phyloP scores from a whole-genome alignment of 441 rosid species.

The Erodium texanum region DNA sequence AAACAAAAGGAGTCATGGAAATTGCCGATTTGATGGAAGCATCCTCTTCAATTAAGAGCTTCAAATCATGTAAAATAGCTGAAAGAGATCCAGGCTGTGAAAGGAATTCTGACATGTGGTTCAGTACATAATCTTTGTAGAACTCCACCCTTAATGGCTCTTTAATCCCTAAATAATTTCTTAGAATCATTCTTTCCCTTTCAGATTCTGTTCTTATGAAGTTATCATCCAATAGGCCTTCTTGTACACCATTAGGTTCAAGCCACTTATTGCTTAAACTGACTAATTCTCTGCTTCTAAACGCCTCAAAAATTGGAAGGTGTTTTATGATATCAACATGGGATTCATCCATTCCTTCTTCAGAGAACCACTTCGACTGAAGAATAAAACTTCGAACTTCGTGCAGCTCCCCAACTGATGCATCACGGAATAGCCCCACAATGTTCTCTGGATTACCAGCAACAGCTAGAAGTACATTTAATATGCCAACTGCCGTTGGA shows the following conservation, averaged over 20 bases:
- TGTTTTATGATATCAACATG: constrained; percentile 64
- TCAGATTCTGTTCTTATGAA: constrained; percentile 87
- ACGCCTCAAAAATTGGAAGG: constrained; percentile 89
- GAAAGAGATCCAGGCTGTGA: constrained; percentile 54
- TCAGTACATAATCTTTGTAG: constrained; percentile 73
- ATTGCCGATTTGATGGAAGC: constrained; percentile 49
- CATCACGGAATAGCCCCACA: constrained; percentile 49
- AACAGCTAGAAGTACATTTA: constrained; percentile 73
- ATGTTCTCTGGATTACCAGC: constrained; percentile 56
- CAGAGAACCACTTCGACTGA: constrained; percentile 93
- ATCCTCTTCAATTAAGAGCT: constrained; percentile 63
- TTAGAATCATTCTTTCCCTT: constrained; percentile 67
- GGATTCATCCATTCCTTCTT: constrained; percentile 56
- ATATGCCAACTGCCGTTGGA: constrained; percentile 79
- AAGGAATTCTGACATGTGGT: constrained; percentile 79
- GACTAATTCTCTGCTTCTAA: constrained; percentile 62
- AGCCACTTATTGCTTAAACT: constrained; percentile 74
- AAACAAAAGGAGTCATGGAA: constrained; percentile 67
- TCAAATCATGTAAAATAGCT: constrained; percentile 70
- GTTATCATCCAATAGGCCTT: constrained; percentile 77
- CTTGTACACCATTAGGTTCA: constrained; percentile 72
- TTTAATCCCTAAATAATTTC: constrained; percentile 52
- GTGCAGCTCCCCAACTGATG: constrained; percentile 82
- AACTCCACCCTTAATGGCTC: constrained; percentile 79
- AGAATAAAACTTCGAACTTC: constrained; percentile 86